Conservation (phyloP, 23 red algal species). For the Chondrus crispus region DNA sequence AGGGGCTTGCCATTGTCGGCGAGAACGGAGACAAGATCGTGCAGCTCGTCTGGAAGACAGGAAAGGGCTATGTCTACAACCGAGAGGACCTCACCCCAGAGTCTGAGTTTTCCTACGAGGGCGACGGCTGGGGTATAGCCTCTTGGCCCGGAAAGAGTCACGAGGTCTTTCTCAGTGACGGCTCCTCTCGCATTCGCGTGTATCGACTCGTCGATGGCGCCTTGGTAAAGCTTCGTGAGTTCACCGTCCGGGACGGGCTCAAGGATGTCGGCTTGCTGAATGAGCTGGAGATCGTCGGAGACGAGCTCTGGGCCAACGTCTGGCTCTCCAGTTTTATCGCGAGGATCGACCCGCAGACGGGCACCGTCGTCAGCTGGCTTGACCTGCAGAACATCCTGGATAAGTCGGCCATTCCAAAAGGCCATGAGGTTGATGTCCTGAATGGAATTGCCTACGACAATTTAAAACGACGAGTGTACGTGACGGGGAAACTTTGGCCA, state of each 20-base stretch:
- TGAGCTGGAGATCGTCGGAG: conserved; percentile 67
- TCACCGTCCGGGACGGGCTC: conserved; percentile 43
- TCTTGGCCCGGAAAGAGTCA: conserved; percentile 12
- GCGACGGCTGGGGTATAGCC: conserved; percentile 73
- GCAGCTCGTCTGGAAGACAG: conserved; percentile 54
- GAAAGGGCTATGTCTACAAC: conserved; percentile 49
- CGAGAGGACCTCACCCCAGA: not conserved
- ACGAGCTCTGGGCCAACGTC: conserved; percentile 84
- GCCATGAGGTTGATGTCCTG: conserved; percentile 68
- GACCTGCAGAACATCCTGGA: conserved; percentile 48
- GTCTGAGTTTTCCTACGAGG: conserved; percentile 35
- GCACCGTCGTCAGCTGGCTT: conserved; percentile 53
- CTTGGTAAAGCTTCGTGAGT: not conserved
- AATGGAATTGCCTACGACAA: conserved; percentile 89
- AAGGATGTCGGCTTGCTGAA: conserved; percentile 67
- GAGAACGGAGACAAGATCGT: not conserved
- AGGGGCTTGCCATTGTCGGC: conserved; percentile 32
- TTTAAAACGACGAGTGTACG: conserved; percentile 6
- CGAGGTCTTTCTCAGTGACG: conserved; percentile 54
- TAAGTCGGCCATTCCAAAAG: conserved; percentile 5
- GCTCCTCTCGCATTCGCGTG: conserved; percentile 41
- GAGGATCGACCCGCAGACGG: conserved; percentile 62
- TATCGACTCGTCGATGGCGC: conserved; percentile 10
- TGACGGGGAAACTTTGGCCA: conserved; percentile 93
- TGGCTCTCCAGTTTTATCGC: conserved; percentile 62